phyloP scores from a whole-genome alignment of 768 basidiomycete species.

The Russula abietina region DNA sequence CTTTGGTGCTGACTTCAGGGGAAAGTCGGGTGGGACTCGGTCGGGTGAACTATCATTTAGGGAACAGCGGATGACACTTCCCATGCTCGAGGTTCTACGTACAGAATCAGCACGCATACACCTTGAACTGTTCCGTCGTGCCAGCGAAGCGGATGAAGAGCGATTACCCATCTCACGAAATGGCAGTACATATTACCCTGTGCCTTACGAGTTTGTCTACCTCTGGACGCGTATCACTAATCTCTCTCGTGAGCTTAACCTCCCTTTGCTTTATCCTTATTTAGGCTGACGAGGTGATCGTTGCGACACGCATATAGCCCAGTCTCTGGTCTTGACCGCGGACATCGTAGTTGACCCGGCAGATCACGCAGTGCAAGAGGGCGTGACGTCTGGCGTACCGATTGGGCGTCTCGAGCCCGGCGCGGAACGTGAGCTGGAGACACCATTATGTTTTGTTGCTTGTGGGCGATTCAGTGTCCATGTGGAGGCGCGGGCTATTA shows the following conservation, averaged over 20 bases:
- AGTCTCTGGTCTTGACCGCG: slow-evolving; percentile 46
- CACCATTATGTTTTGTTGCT: slow-evolving; percentile 67
- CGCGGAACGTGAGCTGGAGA: slow-evolving; percentile 45
- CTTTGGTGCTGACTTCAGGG: neutral
- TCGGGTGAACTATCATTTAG: slow-evolving; percentile 73
- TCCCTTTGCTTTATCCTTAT: neutral
- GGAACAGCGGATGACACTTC: slow-evolving; percentile 65
- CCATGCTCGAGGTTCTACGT: slow-evolving; percentile 74
- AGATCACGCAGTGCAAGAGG: slow-evolving; percentile 66
- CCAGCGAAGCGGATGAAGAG: slow-evolving; percentile 17
- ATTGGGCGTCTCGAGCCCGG: slow-evolving; percentile 58
- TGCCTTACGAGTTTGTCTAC: slow-evolving; percentile 57
- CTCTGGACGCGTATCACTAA: slow-evolving; percentile 56
- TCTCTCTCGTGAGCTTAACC: slow-evolving; percentile 50
- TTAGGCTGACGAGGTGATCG: slow-evolving; percentile 4
- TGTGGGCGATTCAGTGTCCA: slow-evolving; percentile 54
- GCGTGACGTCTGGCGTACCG: slow-evolving; percentile 52
- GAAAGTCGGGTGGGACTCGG: slow-evolving; percentile 72
- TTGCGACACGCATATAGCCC: slow-evolving; percentile 40
- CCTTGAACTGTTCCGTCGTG: slow-evolving; percentile 31
- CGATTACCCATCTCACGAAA: slow-evolving; percentile 27
- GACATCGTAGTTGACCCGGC: slow-evolving; percentile 52
- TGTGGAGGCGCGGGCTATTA: slow-evolving; percentile 34
- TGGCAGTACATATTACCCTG: slow-evolving; percentile 45
- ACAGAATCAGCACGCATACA: slow-evolving; percentile 58